Conservation (phyloP, 192 early-diverging fungal species). For the Entophlyctis luteolus region DNA sequence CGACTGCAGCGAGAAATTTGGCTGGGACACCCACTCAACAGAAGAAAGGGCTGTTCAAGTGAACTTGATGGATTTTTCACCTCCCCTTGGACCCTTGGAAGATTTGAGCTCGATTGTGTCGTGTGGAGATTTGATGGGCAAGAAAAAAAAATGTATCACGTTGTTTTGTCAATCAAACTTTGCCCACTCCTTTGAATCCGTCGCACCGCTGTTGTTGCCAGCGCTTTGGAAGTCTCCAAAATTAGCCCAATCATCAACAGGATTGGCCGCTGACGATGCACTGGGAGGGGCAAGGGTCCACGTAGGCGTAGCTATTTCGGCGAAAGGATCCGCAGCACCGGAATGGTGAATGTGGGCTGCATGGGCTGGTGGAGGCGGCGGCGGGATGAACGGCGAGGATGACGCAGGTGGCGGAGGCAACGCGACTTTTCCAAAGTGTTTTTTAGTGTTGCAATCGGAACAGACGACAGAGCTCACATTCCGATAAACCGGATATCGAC, state of each 20-base stretch:
- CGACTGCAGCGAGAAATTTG: slow-evolving; percentile 25
- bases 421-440: slow-evolving; percentile 1
- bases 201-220: not conserved
- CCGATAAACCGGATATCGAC: not conserved
- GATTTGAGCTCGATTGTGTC: too few relatives aligned
- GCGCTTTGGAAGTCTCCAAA: slow-evolving; percentile 37
- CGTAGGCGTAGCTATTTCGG: not conserved
- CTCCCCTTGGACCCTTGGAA: too few relatives aligned
- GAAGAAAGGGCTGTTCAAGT: slow-evolving; percentile 63
- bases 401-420: slow-evolving; percentile 30
- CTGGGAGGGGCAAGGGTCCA: not conserved
- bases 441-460: too few relatives aligned
- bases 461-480: slow-evolving; percentile 13
- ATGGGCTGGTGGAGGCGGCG: not conserved
- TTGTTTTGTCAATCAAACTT: slow-evolving; percentile 26
- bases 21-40: slow-evolving; percentile 62
- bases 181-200: slow-evolving; percentile 7
- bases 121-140: too few relatives aligned
- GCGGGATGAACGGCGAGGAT: not conserved
- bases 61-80: too few relatives aligned
- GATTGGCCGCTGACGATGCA: too few relatives aligned
- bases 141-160: too few relatives aligned
- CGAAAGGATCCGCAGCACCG: slow-evolving; percentile 1
- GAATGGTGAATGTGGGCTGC: slow-evolving; percentile 1
- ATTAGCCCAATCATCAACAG: slow-evolving; percentile 31